Conservation (phyloP, 495 filamentous ascomycete species). For the Penicillium desertorum region DNA sequence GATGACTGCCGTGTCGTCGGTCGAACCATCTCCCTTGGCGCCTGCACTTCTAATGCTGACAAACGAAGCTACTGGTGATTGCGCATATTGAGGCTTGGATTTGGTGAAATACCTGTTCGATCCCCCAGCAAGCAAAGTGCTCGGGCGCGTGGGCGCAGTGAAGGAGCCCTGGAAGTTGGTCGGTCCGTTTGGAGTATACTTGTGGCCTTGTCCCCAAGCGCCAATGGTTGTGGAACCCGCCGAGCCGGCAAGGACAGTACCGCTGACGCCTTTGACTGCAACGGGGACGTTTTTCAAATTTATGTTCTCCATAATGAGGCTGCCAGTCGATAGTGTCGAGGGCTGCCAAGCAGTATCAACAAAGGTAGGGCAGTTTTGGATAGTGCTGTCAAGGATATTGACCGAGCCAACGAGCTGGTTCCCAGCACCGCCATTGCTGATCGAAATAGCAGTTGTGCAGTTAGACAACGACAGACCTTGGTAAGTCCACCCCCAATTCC, state of each 20-base stretch:
- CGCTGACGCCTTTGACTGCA: slow-evolving; percentile 56
- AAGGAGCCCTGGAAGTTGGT: slow-evolving; percentile 43
- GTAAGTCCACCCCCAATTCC: slow-evolving; percentile 60
- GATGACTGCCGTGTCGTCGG: slow-evolving; percentile 63
- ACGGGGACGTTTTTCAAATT: slow-evolving; percentile 57
- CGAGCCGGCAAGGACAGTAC: slow-evolving; percentile 57
- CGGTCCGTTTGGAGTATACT: slow-evolving; percentile 46
- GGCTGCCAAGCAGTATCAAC: slow-evolving; percentile 56
- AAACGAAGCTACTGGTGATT: slow-evolving; percentile 51
- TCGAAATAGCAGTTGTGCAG: slow-evolving; percentile 52
- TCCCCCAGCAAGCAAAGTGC: slow-evolving; percentile 36
- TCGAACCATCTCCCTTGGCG: slow-evolving; percentile 67
- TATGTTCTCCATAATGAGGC: slow-evolving; percentile 68
- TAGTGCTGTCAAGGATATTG: slow-evolving; percentile 56
- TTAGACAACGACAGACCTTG: slow-evolving; percentile 49
- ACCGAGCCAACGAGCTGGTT: slow-evolving; percentile 44
- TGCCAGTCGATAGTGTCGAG: slow-evolving; percentile 48
- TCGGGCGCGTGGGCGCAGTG: slow-evolving; percentile 38
- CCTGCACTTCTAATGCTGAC: slow-evolving; percentile 56
- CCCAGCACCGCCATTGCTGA: slow-evolving; percentile 37
- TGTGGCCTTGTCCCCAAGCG: slow-evolving; percentile 55
- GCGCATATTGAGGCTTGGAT: slow-evolving; percentile 56
- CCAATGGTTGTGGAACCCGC: slow-evolving; percentile 53
- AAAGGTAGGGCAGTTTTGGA: slow-evolving; percentile 62
- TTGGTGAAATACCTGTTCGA: slow-evolving; percentile 49